A percentile compares a stretch with the other conserved stretches of the same genome.
Evolutionary conservation across 2,329 filamentous ascomycete genomes (phyloP).

Genomic region (Fusarium hostae): DNA sequence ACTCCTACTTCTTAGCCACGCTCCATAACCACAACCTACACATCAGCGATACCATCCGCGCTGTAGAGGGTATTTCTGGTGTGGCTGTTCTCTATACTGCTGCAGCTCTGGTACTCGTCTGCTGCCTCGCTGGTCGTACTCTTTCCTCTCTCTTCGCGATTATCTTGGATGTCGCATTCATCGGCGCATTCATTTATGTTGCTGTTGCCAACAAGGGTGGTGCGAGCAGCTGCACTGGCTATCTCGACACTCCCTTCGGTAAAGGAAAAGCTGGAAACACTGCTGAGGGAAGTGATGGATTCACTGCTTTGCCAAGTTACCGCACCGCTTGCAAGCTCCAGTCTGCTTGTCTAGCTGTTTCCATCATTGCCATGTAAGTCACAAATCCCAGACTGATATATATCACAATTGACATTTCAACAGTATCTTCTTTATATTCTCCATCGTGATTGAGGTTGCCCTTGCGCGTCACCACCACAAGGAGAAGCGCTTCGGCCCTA

Average conservation of each 20-base stretch:
- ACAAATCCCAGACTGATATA: neutral
- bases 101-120: constrained; percentile 77
- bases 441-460: constrained; percentile 74
- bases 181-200: constrained; percentile 82
- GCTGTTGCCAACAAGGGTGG: constrained; percentile 79
- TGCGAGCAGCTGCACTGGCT: constrained; percentile 68
- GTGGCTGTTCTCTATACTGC: constrained; percentile 79
- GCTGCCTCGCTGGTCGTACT: constrained; percentile 79
- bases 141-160: constrained; percentile 80
- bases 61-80: constrained; percentile 83
- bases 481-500: constrained; percentile 75
- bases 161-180: constrained; percentile 80
- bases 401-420: neutral
- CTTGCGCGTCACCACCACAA: constrained; percentile 78
- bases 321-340: constrained; percentile 76
- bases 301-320: constrained; percentile 60
- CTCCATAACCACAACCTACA: constrained; percentile 71
- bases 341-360: constrained; percentile 79
- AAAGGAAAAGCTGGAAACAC: constrained; percentile 65
- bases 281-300: constrained; percentile 59
- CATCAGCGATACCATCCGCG: constrained; percentile 74
- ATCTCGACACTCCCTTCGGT: constrained; percentile 76
- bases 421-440: constrained; percentile 80
- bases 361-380: constrained; percentile 79
- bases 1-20: constrained; percentile 85